These are phyloP conservation scores for Salix brachista DNA, from an alignment of 345 rosid species.

Conservation along the genomic window DNA sequence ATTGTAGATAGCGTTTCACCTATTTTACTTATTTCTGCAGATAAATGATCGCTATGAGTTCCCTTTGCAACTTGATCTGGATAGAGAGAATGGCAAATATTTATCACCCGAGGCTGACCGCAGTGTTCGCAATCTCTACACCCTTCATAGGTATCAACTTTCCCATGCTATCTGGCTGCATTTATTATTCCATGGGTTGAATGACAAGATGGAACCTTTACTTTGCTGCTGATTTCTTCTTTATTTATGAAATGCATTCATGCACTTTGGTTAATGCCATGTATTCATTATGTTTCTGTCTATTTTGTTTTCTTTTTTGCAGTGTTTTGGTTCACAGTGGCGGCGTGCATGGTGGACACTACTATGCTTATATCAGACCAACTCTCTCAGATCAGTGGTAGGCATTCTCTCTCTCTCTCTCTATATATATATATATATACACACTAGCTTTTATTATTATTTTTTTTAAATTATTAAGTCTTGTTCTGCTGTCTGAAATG, in stretches of 20 bases:
- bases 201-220: not conserved
- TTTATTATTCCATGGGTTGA: not conserved
- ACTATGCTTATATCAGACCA: constrained; percentile 94
- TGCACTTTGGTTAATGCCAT: not conserved
- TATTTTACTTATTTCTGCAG: constrained; percentile 7
- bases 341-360: constrained; percentile 97
- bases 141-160: constrained; percentile 74
- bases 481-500: not conserved
- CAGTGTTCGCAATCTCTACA: constrained; percentile 33
- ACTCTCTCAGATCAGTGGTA: constrained; percentile 97
- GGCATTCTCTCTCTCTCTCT: not conserved
- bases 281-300: not conserved
- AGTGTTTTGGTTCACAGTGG: constrained; percentile 99
- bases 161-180: not conserved
- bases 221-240: not conserved
- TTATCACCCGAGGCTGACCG: constrained; percentile 35
- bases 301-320: constrained; percentile 18
- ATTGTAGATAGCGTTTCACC: not conserved
- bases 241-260: not conserved
- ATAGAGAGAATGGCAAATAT: constrained; percentile 30
- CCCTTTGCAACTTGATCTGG: constrained; percentile 38
- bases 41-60: constrained; percentile 38
- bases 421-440: no score
- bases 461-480: not conserved
- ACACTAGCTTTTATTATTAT: not conserved